phyloP scores from a whole-genome alignment of 208 protist genomes.

The Vickermania ingenoplastis region DNA sequence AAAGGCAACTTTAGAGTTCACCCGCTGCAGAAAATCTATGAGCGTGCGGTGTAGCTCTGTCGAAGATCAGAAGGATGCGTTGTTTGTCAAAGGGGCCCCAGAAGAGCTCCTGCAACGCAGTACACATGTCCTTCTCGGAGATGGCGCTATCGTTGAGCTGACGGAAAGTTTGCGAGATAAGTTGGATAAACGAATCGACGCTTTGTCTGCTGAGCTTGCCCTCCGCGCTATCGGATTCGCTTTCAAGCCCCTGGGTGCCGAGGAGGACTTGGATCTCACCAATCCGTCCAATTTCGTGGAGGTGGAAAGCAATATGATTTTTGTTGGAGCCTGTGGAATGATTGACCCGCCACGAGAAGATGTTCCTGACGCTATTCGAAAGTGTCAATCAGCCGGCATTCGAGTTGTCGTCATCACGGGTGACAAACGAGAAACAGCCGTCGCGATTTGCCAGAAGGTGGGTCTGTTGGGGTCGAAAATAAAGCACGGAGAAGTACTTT shows the following conservation, averaged over 20 bases:
- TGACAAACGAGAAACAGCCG: conserved; percentile 94
- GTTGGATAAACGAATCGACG: conserved; percentile 30
- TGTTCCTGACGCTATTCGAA: conserved; percentile 79
- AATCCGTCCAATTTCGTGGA: conserved; percentile 53
- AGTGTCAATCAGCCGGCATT: conserved; percentile 92
- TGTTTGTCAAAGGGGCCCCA: conserved; percentile 94
- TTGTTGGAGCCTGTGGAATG: conserved; percentile 90
- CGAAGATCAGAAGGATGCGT: conserved; percentile 4
- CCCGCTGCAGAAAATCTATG: conserved; percentile 93
- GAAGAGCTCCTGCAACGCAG: conserved; percentile 90
- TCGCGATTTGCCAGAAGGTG: conserved; percentile 92
- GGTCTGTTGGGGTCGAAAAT: conserved; percentile 71
- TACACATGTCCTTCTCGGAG: conserved; percentile 31
- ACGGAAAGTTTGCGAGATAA: conserved; percentile 9
- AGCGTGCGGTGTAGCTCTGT: conserved; percentile 49
- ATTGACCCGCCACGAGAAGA: conserved; percentile 90
- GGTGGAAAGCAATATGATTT: conserved; percentile 81
- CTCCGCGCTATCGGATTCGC: conserved; percentile 82
- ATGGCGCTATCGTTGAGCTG: conserved; percentile 42
- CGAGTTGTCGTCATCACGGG: conserved; percentile 97
- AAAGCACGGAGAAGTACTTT: conserved; percentile 38
- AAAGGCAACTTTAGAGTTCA: conserved; percentile 90
- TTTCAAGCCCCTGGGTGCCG: conserved; percentile 27
- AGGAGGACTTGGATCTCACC: conserved; percentile 28
- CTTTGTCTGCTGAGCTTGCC: conserved; percentile 48